Evolutionary conservation across 805 yeast species (phyloP).

Genomic region (Millerozyma acaciae): DNA sequence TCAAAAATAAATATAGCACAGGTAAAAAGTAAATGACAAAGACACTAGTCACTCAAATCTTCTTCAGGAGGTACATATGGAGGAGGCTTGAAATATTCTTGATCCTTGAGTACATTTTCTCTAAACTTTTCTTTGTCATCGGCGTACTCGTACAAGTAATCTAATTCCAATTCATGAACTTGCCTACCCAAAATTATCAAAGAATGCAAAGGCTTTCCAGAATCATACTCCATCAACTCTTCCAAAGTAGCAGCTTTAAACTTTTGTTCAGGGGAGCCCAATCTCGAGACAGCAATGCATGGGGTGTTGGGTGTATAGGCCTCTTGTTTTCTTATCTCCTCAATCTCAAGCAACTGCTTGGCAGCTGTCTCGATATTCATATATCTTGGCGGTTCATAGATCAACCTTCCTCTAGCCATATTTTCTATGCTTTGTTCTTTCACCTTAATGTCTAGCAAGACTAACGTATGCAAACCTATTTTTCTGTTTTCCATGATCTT

Average conservation of each 20-base stretch:
- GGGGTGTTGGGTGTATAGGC: slow-evolving; percentile 89
- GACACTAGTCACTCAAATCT: slow-evolving; percentile 12
- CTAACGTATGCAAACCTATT: slow-evolving; percentile 87
- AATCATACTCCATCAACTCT: slow-evolving; percentile 75
- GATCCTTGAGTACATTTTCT: slow-evolving; percentile 48
- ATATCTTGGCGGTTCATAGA: slow-evolving; percentile 95
- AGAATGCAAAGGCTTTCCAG: slow-evolving; percentile 94
- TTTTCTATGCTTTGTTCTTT: slow-evolving; percentile 95
- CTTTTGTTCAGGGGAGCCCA: slow-evolving; percentile 80
- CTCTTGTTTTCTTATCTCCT: slow-evolving; percentile 66
- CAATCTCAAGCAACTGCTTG: slow-evolving; percentile 81
- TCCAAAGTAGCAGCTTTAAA: slow-evolving; percentile 82
- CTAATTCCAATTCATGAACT: slow-evolving; percentile 89
- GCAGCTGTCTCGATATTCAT: slow-evolving; percentile 92
- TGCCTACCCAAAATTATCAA: slow-evolving; percentile 87
- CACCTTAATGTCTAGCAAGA: slow-evolving; percentile 88
- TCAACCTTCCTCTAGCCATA: slow-evolving; percentile 85
- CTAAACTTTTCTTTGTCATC: slow-evolving; percentile 53
- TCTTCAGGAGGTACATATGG: slow-evolving; percentile 53
- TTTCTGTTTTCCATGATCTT: slow-evolving; percentile 85
- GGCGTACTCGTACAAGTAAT: slow-evolving; percentile 74
- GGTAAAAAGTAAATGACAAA: no score
- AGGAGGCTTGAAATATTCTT: slow-evolving; percentile 70
- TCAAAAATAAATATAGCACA: not conserved
- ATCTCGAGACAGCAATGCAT: slow-evolving; percentile 86